These are phyloP conservation scores for Botrytis cinerea DNA, from an alignment of 2,329 filamentous ascomycete species.

Conservation along the genomic window DNA sequence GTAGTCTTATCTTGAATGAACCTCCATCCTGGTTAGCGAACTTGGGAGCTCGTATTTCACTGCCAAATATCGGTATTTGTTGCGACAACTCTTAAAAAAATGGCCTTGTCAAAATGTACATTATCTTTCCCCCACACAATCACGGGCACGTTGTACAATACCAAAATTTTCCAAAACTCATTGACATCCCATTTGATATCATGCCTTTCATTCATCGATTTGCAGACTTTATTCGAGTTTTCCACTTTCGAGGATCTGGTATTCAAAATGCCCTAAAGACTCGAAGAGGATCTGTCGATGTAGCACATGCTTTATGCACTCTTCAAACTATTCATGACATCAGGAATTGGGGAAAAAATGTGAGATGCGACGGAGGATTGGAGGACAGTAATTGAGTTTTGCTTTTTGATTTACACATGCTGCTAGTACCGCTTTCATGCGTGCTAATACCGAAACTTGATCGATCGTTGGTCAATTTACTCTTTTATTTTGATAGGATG, in stretches of 20 bases:
- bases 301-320: neutral
- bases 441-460: neutral
- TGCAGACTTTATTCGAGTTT: neutral
- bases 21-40: neutral
- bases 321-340: neutral
- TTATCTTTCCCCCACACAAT: slow-evolving; percentile 27
- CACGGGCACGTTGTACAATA: slow-evolving; percentile 32
- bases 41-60: neutral
- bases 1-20: slow-evolving; percentile 27
- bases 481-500: slow-evolving; percentile 13
- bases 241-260: neutral
- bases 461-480: neutral
- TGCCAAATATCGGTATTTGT: neutral
- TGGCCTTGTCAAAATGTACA: slow-evolving; percentile 26
- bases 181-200: neutral
- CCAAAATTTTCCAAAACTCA: neutral
- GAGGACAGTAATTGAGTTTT: neutral
- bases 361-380: neutral
- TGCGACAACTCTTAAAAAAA: neutral
- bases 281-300: neutral
- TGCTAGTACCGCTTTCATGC: neutral
- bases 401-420: slow-evolving; percentile 16
- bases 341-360: neutral
- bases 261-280: neutral
- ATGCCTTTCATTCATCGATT: neutral